Evolutionary conservation across 768 basidiomycete species (phyloP).

Genomic region (Kwoniella mangroviensis): DNA sequence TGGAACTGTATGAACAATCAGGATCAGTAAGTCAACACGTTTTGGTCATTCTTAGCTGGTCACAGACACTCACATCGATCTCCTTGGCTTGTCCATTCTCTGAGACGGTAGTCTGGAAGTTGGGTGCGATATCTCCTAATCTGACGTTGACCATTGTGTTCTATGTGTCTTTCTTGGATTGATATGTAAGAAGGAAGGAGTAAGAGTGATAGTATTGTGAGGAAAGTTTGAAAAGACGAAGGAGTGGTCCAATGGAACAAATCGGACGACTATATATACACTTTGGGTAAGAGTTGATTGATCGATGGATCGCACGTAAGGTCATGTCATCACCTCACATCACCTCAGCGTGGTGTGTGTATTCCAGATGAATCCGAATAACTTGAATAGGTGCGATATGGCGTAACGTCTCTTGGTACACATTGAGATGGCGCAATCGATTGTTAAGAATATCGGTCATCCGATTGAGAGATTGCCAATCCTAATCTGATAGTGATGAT

Average conservation of each 20-base stretch:
- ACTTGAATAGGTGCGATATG: background rate
- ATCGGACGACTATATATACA: constrained; percentile 1
- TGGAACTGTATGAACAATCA: constrained; percentile 62
- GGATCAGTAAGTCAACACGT: background rate
- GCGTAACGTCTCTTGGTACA: background rate
- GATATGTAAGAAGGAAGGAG: background rate
- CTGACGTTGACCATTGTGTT: constrained; percentile 47
- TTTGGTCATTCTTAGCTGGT: no score
- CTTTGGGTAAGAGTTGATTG: background rate
- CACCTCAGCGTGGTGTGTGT: background rate
- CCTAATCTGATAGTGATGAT: background rate
- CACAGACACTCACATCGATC: background rate
- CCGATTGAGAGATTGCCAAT: constrained; percentile 1
- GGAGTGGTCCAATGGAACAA: constrained; percentile 1
- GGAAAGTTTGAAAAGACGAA: no score
- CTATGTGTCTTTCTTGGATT: background rate
- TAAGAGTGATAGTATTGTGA: background rate
- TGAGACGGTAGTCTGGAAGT: background rate
- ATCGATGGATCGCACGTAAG: constrained; percentile 2
- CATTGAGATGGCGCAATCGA: constrained; percentile 6
- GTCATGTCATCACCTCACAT: background rate
- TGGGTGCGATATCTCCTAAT: constrained; percentile 69
- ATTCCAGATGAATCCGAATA: constrained; percentile 8
- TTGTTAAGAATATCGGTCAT: background rate
- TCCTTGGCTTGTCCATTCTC: background rate